These are phyloP conservation scores for sunflower (Helianthus annuus) DNA, from an alignment of 129 eudicot species.

Conservation along the genomic window DNA sequence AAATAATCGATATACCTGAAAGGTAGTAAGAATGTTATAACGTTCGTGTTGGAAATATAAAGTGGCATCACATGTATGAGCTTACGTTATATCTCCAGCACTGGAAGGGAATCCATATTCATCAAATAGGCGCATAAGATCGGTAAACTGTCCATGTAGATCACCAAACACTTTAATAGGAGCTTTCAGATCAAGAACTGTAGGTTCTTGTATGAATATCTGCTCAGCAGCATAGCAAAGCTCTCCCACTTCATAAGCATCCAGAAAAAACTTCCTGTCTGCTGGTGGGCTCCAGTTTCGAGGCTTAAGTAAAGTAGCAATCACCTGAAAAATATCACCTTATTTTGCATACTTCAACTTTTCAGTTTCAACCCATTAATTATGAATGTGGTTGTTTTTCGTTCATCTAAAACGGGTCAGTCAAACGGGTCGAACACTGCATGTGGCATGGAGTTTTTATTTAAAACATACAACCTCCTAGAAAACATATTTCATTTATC, in stretches of 20 bases:
- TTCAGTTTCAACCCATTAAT: background rate
- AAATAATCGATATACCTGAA: conserved; percentile 94
- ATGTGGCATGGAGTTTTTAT: background rate
- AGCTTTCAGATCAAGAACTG: conserved; percentile 92
- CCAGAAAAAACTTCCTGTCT: conserved; percentile 83
- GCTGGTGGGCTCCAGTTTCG: conserved; percentile 92
- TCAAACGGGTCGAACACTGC: conserved; percentile 1
- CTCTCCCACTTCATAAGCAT: conserved; percentile 97
- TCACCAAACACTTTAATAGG: conserved; percentile 97
- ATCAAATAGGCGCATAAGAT: conserved; percentile 91
- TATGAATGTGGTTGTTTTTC: background rate
- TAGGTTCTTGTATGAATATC: conserved; percentile 89
- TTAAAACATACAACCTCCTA: background rate
- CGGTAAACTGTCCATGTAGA: conserved; percentile 98
- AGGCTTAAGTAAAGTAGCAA: conserved; percentile 85
- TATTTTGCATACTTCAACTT: conserved; percentile 9
- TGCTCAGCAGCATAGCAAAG: conserved; percentile 98
- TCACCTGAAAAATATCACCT: conserved; percentile 47
- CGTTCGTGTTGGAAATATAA: background rate
- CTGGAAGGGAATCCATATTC: conserved; percentile 98
- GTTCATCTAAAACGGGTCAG: background rate
- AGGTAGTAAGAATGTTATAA: conserved; percentile 17
- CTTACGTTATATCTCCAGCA: conserved; percentile 95
- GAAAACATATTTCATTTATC: background rate
- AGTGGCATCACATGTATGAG: conserved; percentile 8